A percentile compares a stretch with the other conserved stretches of the same genome.
These are phyloP conservation scores for Sphaerostilbella broomeana DNA, from an alignment of 2,329 filamentous ascomycete species.

Conservation along the genomic window DNA sequence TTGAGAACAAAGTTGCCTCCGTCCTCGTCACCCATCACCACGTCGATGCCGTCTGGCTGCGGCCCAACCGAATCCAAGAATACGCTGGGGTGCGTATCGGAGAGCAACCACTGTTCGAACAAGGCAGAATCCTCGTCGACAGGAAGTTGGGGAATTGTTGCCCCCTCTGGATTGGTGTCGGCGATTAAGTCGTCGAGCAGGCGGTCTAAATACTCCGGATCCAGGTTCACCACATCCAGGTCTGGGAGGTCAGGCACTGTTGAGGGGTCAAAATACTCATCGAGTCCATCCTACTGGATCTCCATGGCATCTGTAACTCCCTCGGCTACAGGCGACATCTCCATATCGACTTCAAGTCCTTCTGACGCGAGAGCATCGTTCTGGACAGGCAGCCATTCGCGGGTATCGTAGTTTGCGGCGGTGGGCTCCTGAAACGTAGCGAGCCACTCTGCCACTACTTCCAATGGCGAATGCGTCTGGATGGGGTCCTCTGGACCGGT, in stretches of 20 bases:
- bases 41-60: too few species aligned
- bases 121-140: too few species aligned
- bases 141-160: too few species aligned
- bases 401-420: constrained; percentile 5
- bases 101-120: too few species aligned
- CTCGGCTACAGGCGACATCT: constrained; percentile 7
- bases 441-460: constrained; percentile 4
- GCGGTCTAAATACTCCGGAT: constrained; percentile 7
- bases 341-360: background rate
- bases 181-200: constrained; percentile 6
- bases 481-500: constrained; percentile 3
- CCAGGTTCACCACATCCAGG: constrained; percentile 4
- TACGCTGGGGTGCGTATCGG: too few species aligned
- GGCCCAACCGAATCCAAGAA: background rate
- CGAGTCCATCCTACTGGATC: constrained; percentile 11
- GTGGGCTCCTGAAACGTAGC: constrained; percentile 6
- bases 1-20: too few species aligned
- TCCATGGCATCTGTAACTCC: constrained; percentile 2
- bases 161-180: too few species aligned
- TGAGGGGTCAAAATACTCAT: constrained; percentile 1
- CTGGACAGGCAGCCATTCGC: constrained; percentile 1
- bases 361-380: background rate
- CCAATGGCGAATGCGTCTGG: constrained; percentile 8
- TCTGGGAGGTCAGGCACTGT: constrained; percentile 4
- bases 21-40: too few species aligned